These are phyloP conservation scores for Patellifolia procumbens DNA, from an alignment of 179 eudicot species.

Conservation along the genomic window DNA sequence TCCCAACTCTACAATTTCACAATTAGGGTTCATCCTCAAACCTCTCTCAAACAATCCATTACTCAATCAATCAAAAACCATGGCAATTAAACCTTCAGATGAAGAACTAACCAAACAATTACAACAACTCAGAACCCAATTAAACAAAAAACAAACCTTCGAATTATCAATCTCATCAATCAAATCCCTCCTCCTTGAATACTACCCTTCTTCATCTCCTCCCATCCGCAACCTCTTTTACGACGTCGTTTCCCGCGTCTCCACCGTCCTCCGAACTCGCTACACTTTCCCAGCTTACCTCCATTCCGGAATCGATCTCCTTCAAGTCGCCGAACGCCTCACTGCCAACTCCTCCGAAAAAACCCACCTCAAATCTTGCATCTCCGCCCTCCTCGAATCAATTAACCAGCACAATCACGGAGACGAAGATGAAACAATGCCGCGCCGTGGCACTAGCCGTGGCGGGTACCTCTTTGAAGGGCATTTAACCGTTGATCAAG, in stretches of 20 bases:
- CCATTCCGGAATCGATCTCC: slow-evolving; percentile 71
- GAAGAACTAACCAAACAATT: slow-evolving; percentile 46
- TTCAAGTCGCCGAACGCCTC: slow-evolving; percentile 53
- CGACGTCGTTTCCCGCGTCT: slow-evolving; percentile 70
- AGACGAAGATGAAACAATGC: too few relatives aligned
- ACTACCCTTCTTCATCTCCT: slow-evolving; percentile 63
- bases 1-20: background rate
- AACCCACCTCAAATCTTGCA: slow-evolving; percentile 53
- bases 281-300: slow-evolving; percentile 83
- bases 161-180: slow-evolving; percentile 63
- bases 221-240: slow-evolving; percentile 56
- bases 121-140: slow-evolving; percentile 63
- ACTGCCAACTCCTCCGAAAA: slow-evolving; percentile 41
- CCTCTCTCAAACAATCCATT: too few relatives aligned
- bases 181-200: slow-evolving; percentile 51
- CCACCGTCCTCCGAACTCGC: slow-evolving; percentile 77
- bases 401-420: background rate
- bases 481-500: slow-evolving; percentile 85
- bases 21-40: slow-evolving; percentile 24
- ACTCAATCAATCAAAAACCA: background rate
- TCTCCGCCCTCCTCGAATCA: slow-evolving; percentile 37
- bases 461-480: slow-evolving; percentile 84
- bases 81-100: slow-evolving; percentile 16
- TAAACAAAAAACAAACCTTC: slow-evolving; percentile 68
- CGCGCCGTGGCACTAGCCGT: too few relatives aligned